phyloP scores from a whole-genome alignment of 495 filamentous ascomycete species.

The Talaromyces ruber region DNA sequence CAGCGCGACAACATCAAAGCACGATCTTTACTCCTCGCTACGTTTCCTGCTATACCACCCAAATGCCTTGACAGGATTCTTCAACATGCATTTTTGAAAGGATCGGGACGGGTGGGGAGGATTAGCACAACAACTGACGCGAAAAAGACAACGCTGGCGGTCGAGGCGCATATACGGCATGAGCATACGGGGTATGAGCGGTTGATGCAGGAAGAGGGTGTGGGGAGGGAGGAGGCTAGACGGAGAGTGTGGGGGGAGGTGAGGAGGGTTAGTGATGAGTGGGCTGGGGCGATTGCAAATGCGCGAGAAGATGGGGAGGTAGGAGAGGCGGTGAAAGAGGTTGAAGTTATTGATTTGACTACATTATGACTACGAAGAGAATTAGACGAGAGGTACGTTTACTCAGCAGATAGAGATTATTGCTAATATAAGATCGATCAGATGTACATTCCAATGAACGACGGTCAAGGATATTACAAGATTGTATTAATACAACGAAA shows the following conservation, averaged over 20 bases:
- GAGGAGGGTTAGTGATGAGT: slow-evolving; percentile 18
- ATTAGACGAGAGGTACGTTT: neutral
- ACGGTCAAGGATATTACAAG: neutral
- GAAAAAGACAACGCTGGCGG: slow-evolving; percentile 31
- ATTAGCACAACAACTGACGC: slow-evolving; percentile 21
- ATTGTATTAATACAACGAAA: slow-evolving; percentile 2
- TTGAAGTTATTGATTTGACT: neutral
- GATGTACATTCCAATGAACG: neutral
- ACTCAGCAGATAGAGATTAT: neutral
- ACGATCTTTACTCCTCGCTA: slow-evolving; percentile 19
- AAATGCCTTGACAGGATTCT: slow-evolving; percentile 28
- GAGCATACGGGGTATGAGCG: slow-evolving; percentile 37
- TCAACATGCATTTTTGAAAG: slow-evolving; percentile 38
- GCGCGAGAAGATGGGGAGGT: neutral
- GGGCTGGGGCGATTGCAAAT: slow-evolving; percentile 9
- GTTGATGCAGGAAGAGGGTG: slow-evolving; percentile 20
- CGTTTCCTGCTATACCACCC: slow-evolving; percentile 37
- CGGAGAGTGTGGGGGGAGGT: slow-evolving; percentile 20
- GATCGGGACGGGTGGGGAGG: slow-evolving; percentile 41
- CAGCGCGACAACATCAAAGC: slow-evolving; percentile 22
- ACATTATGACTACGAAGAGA: neutral
- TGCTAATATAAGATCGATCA: neutral
- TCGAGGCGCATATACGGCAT: slow-evolving; percentile 45
- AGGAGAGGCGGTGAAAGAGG: neutral
- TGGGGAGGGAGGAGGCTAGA: slow-evolving; percentile 16